A percentile compares a stretch with the other conserved stretches of the same genome.
Conservation (phyloP, 2,329 filamentous ascomycete genomes). For the Xylariaceae sp. region DNA sequence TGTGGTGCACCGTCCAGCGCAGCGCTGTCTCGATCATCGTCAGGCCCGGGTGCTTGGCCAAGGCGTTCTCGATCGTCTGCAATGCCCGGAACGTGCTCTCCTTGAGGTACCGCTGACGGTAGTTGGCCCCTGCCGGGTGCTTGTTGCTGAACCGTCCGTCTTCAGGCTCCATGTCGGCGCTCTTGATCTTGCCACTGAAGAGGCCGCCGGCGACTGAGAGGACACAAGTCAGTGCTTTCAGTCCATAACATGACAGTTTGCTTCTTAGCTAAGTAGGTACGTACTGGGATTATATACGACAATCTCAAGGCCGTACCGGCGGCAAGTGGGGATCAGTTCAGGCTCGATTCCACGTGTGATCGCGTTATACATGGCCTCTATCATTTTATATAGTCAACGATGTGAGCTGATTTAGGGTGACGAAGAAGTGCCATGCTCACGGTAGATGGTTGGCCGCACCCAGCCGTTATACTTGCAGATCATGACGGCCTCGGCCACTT, state of each 20-base stretch:
- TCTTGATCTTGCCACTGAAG: constrained; percentile 74
- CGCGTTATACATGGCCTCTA: constrained; percentile 71
- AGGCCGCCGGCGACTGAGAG: constrained; percentile 62
- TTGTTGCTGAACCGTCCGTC: constrained; percentile 66
- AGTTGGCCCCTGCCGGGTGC: constrained; percentile 44
- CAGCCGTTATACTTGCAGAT: constrained; percentile 73
- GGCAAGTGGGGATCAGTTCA: constrained; percentile 68
- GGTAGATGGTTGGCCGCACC: constrained; percentile 79
- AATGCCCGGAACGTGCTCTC: constrained; percentile 60
- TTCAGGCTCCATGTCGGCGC: constrained; percentile 52
- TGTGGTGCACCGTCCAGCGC: constrained; percentile 70
- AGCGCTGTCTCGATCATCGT: constrained; percentile 68
- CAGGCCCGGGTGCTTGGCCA: constrained; percentile 57
- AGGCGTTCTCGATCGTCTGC: constrained; percentile 60
- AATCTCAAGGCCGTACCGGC: constrained; percentile 70
- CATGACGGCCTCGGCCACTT: constrained; percentile 79
- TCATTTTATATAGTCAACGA: background rate
- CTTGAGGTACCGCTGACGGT: constrained; percentile 67
- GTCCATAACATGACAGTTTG: too few species aligned
- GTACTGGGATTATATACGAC: constrained; percentile 70
- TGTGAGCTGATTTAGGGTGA: background rate
- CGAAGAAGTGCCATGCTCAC: constrained; percentile 31
- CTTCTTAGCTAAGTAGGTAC: background rate
- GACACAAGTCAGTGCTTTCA: background rate
- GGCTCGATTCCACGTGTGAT: constrained; percentile 71